Conservation (phyloP, 148 eudicot species). For the Camellia sinensis region DNA sequence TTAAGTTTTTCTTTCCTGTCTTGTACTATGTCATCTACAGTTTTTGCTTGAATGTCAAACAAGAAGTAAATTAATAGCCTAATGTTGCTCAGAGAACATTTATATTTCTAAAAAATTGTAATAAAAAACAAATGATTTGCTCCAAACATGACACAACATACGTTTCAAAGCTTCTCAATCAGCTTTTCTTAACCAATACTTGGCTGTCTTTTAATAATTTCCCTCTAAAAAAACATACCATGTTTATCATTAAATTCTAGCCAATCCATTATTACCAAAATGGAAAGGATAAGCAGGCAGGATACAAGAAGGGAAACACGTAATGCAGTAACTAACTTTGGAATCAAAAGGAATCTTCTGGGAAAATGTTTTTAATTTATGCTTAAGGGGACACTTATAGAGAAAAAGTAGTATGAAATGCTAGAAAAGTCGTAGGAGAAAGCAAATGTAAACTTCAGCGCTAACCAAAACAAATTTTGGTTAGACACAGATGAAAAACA, state of each 20-base stretch:
- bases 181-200: not conserved
- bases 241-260: not conserved
- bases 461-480: not conserved
- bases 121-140: not conserved
- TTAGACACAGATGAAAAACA: not conserved
- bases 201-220: not conserved
- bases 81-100: not conserved
- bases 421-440: not conserved
- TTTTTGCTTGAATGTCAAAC: slow-evolving; percentile 1
- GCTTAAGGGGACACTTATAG: not conserved
- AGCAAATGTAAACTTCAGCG: not conserved
- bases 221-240: not conserved
- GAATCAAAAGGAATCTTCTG: not conserved
- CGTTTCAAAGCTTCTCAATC: not conserved
- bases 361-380: not conserved
- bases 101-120: not conserved
- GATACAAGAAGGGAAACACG: not conserved
- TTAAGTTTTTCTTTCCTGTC: not conserved
- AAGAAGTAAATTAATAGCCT: not conserved
- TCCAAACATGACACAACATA: not conserved
- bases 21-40: not conserved
- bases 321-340: not conserved
- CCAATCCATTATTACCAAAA: not conserved
- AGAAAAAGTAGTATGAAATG: not conserved
- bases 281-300: not conserved